Evolutionary conservation across 768 basidiomycete genomes (phyloP).

Genomic region (Boletus vermiculosoides): DNA sequence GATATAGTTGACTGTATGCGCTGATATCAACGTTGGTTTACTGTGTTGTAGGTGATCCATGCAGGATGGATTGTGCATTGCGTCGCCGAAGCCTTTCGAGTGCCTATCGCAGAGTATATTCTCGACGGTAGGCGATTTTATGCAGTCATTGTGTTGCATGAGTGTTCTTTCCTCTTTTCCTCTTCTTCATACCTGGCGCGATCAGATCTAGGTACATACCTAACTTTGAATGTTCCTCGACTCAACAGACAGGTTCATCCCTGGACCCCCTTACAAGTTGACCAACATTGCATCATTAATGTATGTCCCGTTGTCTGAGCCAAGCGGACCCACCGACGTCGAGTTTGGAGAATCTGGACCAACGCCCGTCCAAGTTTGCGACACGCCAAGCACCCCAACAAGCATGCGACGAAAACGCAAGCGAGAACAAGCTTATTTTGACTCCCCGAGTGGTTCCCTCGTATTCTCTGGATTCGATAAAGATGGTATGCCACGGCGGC

Average conservation of each 20-base stretch:
- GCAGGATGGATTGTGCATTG: conserved; percentile 33
- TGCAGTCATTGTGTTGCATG: neutral
- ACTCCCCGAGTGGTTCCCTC: conserved; percentile 28
- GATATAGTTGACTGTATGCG: conserved; percentile 10
- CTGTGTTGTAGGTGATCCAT: conserved; percentile 27
- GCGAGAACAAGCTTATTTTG: conserved; percentile 27
- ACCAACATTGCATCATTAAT: neutral
- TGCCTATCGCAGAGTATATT: conserved; percentile 29
- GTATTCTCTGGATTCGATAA: conserved; percentile 31
- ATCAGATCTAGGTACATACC: neutral
- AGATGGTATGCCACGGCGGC: conserved; percentile 30
- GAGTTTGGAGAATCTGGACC: neutral
- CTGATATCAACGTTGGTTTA: neutral
- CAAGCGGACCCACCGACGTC: neutral
- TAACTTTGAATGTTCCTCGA: conserved; percentile 3
- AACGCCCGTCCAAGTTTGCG: conserved; percentile 4
- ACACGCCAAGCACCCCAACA: conserved; percentile 28
- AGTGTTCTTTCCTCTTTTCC: neutral
- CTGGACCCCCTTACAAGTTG: conserved; percentile 20
- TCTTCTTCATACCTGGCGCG: neutral
- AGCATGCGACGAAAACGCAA: conserved; percentile 27
- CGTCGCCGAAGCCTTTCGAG: conserved; percentile 23
- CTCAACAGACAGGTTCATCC: conserved; percentile 18
- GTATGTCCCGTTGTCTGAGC: conserved; percentile 1
- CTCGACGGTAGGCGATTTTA: conserved; percentile 29